These are phyloP conservation scores for Aspergillus thermomutatus DNA, from an alignment of 2,329 filamentous ascomycete genomes.

Conservation along the genomic window DNA sequence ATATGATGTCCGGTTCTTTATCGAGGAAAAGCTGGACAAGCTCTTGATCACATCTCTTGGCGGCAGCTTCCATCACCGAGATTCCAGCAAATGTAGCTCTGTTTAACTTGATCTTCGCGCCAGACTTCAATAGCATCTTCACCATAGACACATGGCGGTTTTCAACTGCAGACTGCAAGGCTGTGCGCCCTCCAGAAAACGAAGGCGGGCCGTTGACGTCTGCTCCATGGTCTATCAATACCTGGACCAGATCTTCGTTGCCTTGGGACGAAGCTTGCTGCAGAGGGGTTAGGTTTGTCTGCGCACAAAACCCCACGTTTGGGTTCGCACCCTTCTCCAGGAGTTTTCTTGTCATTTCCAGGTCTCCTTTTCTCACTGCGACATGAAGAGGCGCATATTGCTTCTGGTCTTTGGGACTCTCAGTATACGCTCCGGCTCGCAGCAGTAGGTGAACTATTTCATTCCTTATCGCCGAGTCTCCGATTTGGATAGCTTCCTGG, in stretches of 20 bases:
- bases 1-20: slow-evolving; percentile 4
- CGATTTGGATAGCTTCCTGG: slow-evolving; percentile 16
- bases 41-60: background rate
- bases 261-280: slow-evolving; percentile 7
- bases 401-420: background rate
- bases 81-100: no score
- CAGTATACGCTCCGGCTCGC: slow-evolving; percentile 3
- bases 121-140: background rate
- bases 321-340: slow-evolving; percentile 8
- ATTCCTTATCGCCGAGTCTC: slow-evolving; percentile 8
- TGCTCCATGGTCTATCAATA: slow-evolving; percentile 13
- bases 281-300: background rate
- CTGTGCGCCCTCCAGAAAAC: slow-evolving; percentile 21
- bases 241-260: slow-evolving; percentile 1
- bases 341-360: slow-evolving; percentile 7
- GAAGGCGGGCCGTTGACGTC: slow-evolving; percentile 3
- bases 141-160: slow-evolving; percentile 15
- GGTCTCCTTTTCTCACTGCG: slow-evolving; percentile 4
- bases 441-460: slow-evolving; percentile 9
- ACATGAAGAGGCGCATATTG: slow-evolving; percentile 4
- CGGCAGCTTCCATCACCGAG: slow-evolving; percentile 9
- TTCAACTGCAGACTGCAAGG: slow-evolving; percentile 32
- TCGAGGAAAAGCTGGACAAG: slow-evolving; percentile 9
- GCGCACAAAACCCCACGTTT: slow-evolving; percentile 7
- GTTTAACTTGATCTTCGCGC: no score